A percentile compares a stretch with the other conserved stretches of the same genome.
Conservation (phyloP, 2,329 filamentous ascomycete species). For the Neocucurbitaria cava region DNA sequence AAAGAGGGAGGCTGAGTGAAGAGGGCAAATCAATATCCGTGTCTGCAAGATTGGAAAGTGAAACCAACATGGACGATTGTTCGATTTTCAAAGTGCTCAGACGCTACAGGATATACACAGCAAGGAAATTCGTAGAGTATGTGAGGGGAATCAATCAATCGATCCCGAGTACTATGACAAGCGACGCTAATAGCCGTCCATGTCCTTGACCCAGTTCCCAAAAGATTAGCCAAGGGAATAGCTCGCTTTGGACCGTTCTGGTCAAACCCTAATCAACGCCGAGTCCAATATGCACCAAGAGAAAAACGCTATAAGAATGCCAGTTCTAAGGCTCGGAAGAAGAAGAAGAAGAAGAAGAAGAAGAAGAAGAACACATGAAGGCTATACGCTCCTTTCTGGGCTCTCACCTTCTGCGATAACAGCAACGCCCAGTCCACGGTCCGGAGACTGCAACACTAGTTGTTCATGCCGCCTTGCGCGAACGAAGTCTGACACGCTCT, state of each 20-base stretch:
- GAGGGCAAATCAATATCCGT: neutral
- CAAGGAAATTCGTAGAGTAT: slow-evolving; percentile 10
- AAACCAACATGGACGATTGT: neutral
- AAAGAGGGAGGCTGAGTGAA: neutral
- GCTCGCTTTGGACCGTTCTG: slow-evolving; percentile 1
- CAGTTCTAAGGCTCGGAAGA: slow-evolving; percentile 11
- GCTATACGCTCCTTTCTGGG: slow-evolving; percentile 66
- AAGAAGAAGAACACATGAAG: neutral
- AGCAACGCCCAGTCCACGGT: slow-evolving; percentile 82
- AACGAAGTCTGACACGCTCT: slow-evolving; percentile 90
- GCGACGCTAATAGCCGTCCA: neutral
- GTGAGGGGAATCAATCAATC: neutral
- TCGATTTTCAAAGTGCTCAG: neutral
- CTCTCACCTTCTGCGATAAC: slow-evolving; percentile 87
- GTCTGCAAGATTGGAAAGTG: neutral
- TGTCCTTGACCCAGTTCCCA: neutral
- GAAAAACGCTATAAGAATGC: slow-evolving; percentile 11
- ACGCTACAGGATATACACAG: slow-evolving; percentile 3
- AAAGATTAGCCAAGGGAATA: neutral
- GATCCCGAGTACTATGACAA: slow-evolving; percentile 2
- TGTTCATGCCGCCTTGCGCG: slow-evolving; percentile 89
- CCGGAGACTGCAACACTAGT: slow-evolving; percentile 89
- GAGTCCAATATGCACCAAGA: slow-evolving; percentile 1
- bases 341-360: too few species aligned
- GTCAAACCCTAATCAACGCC: neutral